Conservation (phyloP, 2,329 filamentous ascomycete genomes). For the Endoconidiophora polonica region DNA sequence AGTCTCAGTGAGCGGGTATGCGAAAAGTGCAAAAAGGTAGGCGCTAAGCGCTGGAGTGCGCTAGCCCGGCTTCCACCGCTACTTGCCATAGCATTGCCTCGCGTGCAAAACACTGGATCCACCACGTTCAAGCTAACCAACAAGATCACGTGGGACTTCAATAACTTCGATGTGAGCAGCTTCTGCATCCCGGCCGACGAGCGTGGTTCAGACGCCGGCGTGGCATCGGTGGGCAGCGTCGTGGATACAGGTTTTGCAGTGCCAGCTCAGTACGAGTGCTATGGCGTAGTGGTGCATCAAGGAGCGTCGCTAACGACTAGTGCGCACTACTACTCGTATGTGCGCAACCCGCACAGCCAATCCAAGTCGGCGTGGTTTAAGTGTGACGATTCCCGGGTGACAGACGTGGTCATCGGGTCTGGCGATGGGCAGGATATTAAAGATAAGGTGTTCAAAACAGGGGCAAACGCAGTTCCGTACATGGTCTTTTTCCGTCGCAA, state of each 20-base stretch:
- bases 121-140: slow-evolving; percentile 48
- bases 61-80: slow-evolving; percentile 66
- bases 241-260: slow-evolving; percentile 27
- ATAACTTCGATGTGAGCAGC: slow-evolving; percentile 40
- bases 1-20: slow-evolving; percentile 52
- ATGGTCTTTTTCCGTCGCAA: slow-evolving; percentile 30
- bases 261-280: slow-evolving; percentile 67
- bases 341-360: slow-evolving; percentile 31
- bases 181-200: slow-evolving; percentile 26
- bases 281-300: slow-evolving; percentile 65
- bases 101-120: slow-evolving; percentile 20
- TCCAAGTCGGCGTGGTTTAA: slow-evolving; percentile 27
- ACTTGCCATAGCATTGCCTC: slow-evolving; percentile 62
- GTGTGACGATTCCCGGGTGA: slow-evolving; percentile 31
- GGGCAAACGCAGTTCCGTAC: slow-evolving; percentile 26
- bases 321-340: slow-evolving; percentile 67
- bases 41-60: slow-evolving; percentile 53
- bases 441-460: slow-evolving; percentile 23
- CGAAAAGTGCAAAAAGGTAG: slow-evolving; percentile 52
- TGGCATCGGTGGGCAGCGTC: slow-evolving; percentile 17
- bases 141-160: slow-evolving; percentile 60
- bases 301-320: slow-evolving; percentile 44
- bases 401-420: slow-evolving; percentile 26
- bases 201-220: slow-evolving; percentile 15
- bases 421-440: slow-evolving; percentile 21